These are phyloP conservation scores for Alternaria angustiovoidea DNA, from an alignment of 2,329 filamentous ascomycete genomes.

Conservation along the genomic window DNA sequence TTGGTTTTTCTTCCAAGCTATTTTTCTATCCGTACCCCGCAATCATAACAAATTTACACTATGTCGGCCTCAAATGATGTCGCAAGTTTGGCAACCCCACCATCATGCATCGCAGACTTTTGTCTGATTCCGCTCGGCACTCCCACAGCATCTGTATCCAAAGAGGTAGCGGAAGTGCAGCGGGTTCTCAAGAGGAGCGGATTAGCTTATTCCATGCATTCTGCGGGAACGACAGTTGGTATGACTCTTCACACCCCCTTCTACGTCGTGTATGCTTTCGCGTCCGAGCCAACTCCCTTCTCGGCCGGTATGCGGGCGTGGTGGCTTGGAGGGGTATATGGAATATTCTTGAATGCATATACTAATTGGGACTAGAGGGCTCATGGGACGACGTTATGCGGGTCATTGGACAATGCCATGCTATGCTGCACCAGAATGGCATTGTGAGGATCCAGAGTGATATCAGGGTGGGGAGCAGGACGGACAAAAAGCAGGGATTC, in stretches of 20 bases:
- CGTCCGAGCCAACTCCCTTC: constrained; percentile 7
- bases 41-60: background rate
- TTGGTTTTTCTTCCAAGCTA: background rate
- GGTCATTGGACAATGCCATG: constrained; percentile 51
- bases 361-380: constrained; percentile 69
- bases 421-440: constrained; percentile 50
- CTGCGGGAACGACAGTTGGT: constrained; percentile 92
- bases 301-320: constrained; percentile 13
- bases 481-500: constrained; percentile 83
- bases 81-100: constrained; percentile 64
- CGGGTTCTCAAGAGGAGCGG: constrained; percentile 82
- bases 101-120: constrained; percentile 85
- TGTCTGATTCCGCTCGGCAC: constrained; percentile 82
- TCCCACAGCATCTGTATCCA: constrained; percentile 59
- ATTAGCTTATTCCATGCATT: constrained; percentile 87
- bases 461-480: constrained; percentile 84
- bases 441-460: constrained; percentile 79
- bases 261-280: background rate
- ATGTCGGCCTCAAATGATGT: constrained; percentile 35
- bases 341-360: background rate
- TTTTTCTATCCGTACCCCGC: background rate
- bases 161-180: constrained; percentile 87
- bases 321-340: constrained; percentile 11
- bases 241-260: constrained; percentile 41
- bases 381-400: constrained; percentile 88